phyloP scores from a whole-genome alignment of 2,329 filamentous ascomycete genomes.

The Dactylellina parvicollis region DNA sequence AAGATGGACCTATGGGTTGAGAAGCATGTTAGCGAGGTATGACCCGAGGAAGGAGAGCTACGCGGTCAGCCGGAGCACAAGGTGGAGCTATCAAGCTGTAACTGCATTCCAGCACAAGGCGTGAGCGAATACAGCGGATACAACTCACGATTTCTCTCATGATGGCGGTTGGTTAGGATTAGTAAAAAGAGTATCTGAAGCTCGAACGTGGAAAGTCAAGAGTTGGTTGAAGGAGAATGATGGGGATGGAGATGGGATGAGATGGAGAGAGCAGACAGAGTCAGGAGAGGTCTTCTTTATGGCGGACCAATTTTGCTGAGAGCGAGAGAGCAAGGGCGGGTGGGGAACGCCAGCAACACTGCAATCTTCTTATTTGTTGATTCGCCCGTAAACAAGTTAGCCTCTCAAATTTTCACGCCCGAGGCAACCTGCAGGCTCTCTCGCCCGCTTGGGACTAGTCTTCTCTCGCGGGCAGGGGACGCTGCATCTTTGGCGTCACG shows the following conservation, averaged over 20 bases:
- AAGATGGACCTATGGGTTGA: conserved; percentile 73
- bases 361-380: conserved; percentile 24
- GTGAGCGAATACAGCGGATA: background rate
- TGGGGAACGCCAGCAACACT: conserved; percentile 40
- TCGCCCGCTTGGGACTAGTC: conserved; percentile 7
- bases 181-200: background rate
- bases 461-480: background rate
- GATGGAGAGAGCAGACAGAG: background rate
- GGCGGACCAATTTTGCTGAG: conserved; percentile 33
- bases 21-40: conserved; percentile 37
- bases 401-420: conserved; percentile 14
- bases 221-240: background rate
- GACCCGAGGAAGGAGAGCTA: conserved; percentile 25
- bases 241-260: conserved; percentile 19
- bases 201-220: background rate
- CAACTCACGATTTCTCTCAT: conserved; percentile 55
- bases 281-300: background rate
- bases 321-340: background rate
- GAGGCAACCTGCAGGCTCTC: background rate
- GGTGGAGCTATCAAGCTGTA: conserved; percentile 5
- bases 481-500: conserved; percentile 26
- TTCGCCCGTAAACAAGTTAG: conserved; percentile 10
- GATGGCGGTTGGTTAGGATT: conserved; percentile 20
- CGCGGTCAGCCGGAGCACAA: conserved; percentile 2
- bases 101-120: background rate